A percentile compares a stretch with the other conserved stretches of the same genome.
Evolutionary conservation across 768 basidiomycete species (phyloP).

Genomic region (Daedaleopsis sinensis): DNA sequence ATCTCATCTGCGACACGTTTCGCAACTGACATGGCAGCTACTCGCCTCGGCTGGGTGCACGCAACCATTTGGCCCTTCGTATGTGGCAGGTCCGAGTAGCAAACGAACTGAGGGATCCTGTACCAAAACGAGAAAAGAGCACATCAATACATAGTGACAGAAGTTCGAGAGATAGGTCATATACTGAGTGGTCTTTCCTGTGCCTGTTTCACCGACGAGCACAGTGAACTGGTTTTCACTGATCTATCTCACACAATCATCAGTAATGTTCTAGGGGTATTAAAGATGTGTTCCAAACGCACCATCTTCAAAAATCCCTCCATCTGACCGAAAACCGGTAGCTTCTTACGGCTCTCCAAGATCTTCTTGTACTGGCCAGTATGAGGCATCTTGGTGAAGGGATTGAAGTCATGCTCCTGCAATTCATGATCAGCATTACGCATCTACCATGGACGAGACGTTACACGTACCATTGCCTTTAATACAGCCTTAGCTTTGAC

Average conservation of each 20-base stretch:
- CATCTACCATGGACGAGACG: too few species aligned
- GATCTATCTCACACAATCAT: conserved; percentile 50
- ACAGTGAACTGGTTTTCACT: conserved; percentile 81
- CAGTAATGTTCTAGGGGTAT: conserved; percentile 26
- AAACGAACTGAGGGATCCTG: conserved; percentile 96
- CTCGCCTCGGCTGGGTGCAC: conserved; percentile 95
- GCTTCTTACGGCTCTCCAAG: conserved; percentile 77
- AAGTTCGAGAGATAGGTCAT: background rate
- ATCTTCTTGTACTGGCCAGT: conserved; percentile 85
- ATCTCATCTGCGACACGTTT: conserved; percentile 99
- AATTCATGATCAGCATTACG: background rate
- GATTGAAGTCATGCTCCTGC: conserved; percentile 80
- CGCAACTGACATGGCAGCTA: conserved; percentile 97
- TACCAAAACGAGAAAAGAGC: too few species aligned
- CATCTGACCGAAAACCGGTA: conserved; percentile 94
- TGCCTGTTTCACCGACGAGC: conserved; percentile 93
- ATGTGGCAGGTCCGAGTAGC: conserved; percentile 91
- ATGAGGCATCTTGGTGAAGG: conserved; percentile 84
- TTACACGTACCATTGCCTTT: conserved; percentile 29
- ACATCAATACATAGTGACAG: conserved; percentile 23
- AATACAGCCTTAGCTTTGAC: conserved; percentile 26
- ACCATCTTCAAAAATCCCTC: conserved; percentile 89
- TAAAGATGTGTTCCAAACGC: conserved; percentile 15
- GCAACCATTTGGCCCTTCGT: conserved; percentile 89
- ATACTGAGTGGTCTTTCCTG: conserved; percentile 95